Percentiles rank a stretch among this genome's conserved stretches.
These are phyloP conservation scores for Lonicera japonica DNA, from an alignment of 129 eudicot genomes.

Conservation along the genomic window DNA sequence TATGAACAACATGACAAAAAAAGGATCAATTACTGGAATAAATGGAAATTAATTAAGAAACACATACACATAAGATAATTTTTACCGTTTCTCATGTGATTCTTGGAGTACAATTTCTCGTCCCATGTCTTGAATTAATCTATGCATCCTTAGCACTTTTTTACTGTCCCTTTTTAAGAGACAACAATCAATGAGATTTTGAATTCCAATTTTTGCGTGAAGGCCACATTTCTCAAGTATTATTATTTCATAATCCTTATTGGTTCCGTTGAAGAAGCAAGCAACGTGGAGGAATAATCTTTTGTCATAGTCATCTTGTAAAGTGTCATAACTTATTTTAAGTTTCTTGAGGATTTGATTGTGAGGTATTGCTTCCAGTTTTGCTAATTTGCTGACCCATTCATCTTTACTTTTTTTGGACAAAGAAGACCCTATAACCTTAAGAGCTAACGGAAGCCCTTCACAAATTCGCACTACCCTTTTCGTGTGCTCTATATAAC, in stretches of 20 bases:
- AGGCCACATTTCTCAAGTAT: not conserved
- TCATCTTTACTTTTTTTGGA: not conserved
- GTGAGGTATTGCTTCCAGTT: conserved; percentile 11
- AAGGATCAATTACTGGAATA: not conserved
- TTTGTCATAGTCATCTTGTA: conserved; percentile 15
- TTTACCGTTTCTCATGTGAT: not conserved
- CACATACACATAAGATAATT: not conserved
- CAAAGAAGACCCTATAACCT: conserved; percentile 6
- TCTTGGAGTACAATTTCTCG: conserved; percentile 15
- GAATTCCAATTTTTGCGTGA: conserved; percentile 4
- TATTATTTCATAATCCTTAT: not conserved
- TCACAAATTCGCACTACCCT: not conserved
- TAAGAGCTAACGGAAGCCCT: conserved; percentile 16
- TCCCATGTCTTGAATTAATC: conserved; percentile 9
- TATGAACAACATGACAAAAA: not conserved
- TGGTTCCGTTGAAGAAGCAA: conserved; percentile 15
- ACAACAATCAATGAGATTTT: conserved; percentile 4
- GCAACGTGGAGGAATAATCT: not conserved
- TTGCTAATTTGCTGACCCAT: conserved; percentile 6
- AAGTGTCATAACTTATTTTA: not conserved
- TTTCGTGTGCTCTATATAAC: not conserved
- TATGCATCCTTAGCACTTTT: conserved; percentile 5
- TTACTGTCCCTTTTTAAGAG: not conserved
- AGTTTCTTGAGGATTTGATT: not conserved
- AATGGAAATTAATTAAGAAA: no score